phyloP scores from a whole-genome alignment of 2,329 filamentous ascomycete species.

The Ceratocystis eucalypticola region DNA sequence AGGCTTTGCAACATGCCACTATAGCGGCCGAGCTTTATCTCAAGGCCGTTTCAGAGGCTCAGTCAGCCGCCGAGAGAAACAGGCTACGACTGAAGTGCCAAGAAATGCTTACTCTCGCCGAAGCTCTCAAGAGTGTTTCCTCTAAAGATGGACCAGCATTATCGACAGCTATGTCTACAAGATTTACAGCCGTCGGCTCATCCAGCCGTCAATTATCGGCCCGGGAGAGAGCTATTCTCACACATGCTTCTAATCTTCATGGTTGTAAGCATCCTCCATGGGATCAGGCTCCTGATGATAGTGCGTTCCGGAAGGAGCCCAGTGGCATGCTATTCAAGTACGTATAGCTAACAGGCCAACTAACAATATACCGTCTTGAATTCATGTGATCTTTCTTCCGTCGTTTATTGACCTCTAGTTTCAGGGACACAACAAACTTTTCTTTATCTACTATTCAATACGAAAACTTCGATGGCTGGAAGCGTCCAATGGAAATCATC shows the following conservation, averaged over 20 bases:
- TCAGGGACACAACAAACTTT: slow-evolving; percentile 55
- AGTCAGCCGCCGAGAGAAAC: slow-evolving; percentile 47
- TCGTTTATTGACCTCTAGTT: not conserved
- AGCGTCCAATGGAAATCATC: slow-evolving; percentile 49
- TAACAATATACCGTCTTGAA: not conserved
- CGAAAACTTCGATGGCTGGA: slow-evolving; percentile 72
- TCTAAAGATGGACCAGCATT: not conserved
- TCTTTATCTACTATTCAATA: slow-evolving; percentile 61
- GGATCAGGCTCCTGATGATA: slow-evolving; percentile 46
- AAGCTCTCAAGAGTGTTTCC: slow-evolving; percentile 50
- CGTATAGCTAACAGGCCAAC: slow-evolving; percentile 25
- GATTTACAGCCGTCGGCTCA: not conserved
- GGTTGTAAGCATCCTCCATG: slow-evolving; percentile 77
- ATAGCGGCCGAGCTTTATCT: slow-evolving; percentile 69
- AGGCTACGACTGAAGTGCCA: slow-evolving; percentile 56
- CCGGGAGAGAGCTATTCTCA: slow-evolving; percentile 61
- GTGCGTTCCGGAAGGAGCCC: slow-evolving; percentile 44
- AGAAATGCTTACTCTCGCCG: slow-evolving; percentile 56
- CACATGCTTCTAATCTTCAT: slow-evolving; percentile 66
- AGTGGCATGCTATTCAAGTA: slow-evolving; percentile 50
- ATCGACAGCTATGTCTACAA: not conserved
- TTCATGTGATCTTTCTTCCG: not conserved
- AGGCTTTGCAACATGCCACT: slow-evolving; percentile 63
- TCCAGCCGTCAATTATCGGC: slow-evolving; percentile 46
- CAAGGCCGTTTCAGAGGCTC: slow-evolving; percentile 52